A percentile compares a stretch with the other conserved stretches of the same genome.
These are phyloP conservation scores for Sporothrix euskadiensis DNA, from an alignment of 2,329 filamentous ascomycete species.

Conservation along the genomic window DNA sequence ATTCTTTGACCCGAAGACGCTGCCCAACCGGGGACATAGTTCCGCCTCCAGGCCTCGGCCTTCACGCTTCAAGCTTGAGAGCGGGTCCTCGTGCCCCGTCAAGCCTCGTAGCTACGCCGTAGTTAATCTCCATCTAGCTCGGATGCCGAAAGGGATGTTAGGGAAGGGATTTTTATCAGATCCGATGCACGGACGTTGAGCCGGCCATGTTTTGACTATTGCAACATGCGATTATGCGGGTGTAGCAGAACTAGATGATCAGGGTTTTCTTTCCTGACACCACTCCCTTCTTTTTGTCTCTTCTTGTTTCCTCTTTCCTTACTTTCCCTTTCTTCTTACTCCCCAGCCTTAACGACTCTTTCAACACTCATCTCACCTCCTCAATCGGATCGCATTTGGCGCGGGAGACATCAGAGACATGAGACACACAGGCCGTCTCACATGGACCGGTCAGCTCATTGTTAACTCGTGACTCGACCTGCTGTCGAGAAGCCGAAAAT, in stretches of 20 bases:
- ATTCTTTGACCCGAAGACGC: not conserved
- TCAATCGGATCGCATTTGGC: not conserved
- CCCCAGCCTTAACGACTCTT: not conserved
- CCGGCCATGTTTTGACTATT: not conserved
- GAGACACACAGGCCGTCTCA: not conserved
- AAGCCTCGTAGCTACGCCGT: slow-evolving; percentile 14
- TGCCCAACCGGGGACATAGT: not conserved
- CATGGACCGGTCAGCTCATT: not conserved
- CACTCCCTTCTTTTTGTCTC: not conserved
- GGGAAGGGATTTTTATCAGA: not conserved
- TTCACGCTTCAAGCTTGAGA: not conserved
- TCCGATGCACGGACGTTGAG: not conserved
- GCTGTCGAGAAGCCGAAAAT: not conserved
- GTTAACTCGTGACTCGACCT: not conserved
- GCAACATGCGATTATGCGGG: slow-evolving; percentile 2
- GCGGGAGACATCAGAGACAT: not conserved
- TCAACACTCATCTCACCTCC: not conserved
- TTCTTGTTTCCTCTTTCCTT: not conserved
- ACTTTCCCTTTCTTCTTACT: not conserved
- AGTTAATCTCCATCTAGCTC: not conserved
- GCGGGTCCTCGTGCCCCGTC: not conserved
- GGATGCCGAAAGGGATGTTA: not conserved
- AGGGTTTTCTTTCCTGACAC: not conserved
- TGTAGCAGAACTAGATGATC: not conserved
- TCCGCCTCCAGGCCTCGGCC: not conserved